Conservation (phyloP, 805 yeast species). For the Wickerhamomyces ciferrii region DNA sequence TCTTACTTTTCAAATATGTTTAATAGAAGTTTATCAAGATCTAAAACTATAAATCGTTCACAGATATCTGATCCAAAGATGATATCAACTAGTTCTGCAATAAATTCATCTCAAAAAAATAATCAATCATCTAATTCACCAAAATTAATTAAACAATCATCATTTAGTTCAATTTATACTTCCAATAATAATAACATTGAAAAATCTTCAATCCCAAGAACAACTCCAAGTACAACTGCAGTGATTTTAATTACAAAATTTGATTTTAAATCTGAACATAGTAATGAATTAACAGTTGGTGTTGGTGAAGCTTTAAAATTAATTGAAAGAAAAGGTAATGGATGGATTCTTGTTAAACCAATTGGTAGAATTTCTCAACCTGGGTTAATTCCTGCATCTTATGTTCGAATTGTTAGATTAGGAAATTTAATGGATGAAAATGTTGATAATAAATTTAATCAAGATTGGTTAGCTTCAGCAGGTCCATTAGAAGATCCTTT, state of each 20-base stretch:
- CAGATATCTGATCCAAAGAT: background rate
- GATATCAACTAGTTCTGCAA: background rate
- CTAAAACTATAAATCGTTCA: background rate
- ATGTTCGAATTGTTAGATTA: constrained; percentile 38
- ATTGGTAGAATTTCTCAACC: constrained; percentile 38
- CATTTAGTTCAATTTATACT: background rate
- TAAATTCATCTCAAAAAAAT: background rate
- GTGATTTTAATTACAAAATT: constrained; percentile 40
- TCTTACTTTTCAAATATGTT: background rate
- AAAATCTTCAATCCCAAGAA: constrained; percentile 5
- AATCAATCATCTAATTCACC: background rate
- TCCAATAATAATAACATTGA: background rate
- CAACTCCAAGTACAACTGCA: constrained; percentile 5
- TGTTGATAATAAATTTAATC: constrained; percentile 11
- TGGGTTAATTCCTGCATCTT: constrained; percentile 49
- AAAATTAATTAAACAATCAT: background rate
- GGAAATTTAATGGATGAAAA: constrained; percentile 23
- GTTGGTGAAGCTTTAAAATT: constrained; percentile 51
- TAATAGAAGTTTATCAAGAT: background rate
- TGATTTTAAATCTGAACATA: constrained; percentile 37
- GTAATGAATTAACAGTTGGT: constrained; percentile 37
- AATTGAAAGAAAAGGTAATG: constrained; percentile 41
- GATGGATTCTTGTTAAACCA: constrained; percentile 54
- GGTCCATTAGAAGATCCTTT: constrained; percentile 2
- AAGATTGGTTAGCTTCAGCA: constrained; percentile 13